A percentile compares a stretch with the other conserved stretches of the same genome.
These are phyloP conservation scores for Tothia fuscella DNA, from an alignment of 2,329 filamentous ascomycete genomes.

Conservation along the genomic window DNA sequence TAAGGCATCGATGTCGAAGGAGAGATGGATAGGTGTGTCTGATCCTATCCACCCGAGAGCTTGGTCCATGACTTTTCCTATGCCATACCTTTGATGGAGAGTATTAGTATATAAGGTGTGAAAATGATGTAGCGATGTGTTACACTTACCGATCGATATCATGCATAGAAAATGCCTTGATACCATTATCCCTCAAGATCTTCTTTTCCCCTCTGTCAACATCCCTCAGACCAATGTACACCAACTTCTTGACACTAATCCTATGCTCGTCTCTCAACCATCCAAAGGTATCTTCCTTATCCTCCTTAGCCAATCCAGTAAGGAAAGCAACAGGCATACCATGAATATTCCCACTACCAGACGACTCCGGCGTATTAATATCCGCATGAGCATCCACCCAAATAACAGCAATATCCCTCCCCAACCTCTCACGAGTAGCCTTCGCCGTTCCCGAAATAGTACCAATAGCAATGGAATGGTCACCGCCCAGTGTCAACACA, in stretches of 20 bases:
- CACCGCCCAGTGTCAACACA: slow-evolving; percentile 85
- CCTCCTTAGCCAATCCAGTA: slow-evolving; percentile 69
- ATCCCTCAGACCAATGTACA: slow-evolving; percentile 92
- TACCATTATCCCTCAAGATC: slow-evolving; percentile 74
- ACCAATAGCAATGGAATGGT: slow-evolving; percentile 94
- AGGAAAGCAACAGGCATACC: slow-evolving; percentile 95
- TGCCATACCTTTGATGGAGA: slow-evolving; percentile 60
- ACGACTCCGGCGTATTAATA: slow-evolving; percentile 91
- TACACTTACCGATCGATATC: slow-evolving; percentile 70
- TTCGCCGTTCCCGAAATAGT: slow-evolving; percentile 79
- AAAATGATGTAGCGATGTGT: neutral
- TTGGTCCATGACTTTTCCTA: slow-evolving; percentile 95
- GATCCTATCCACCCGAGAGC: slow-evolving; percentile 88
- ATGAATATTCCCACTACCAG: slow-evolving; percentile 85
- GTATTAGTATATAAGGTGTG: slow-evolving; percentile 9
- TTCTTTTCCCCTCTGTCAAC: slow-evolving; percentile 91
- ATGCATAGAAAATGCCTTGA: slow-evolving; percentile 97
- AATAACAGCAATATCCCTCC: slow-evolving; percentile 80
- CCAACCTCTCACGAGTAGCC: slow-evolving; percentile 72
- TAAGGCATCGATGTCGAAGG: slow-evolving; percentile 91
- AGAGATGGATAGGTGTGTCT: slow-evolving; percentile 93
- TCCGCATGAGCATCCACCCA: slow-evolving; percentile 98
- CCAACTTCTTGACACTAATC: slow-evolving; percentile 68
- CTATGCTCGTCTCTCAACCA: slow-evolving; percentile 69
- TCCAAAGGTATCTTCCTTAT: slow-evolving; percentile 70